phyloP scores from a whole-genome alignment of 148 eudicot species.

The Chenopodium suecicum region DNA sequence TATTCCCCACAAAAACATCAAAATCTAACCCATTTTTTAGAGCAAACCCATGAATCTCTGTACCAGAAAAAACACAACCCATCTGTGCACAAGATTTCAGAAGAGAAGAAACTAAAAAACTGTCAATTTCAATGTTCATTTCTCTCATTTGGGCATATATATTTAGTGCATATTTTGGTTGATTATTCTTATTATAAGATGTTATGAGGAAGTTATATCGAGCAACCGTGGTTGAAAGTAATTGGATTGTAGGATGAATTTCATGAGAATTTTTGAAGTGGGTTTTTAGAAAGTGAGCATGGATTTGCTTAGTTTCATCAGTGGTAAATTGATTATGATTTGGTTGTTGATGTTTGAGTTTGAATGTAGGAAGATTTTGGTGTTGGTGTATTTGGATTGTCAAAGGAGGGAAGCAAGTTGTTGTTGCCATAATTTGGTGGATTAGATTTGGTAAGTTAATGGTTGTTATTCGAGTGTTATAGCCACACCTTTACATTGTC shows the following conservation, averaged over 20 bases:
- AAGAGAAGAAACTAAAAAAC: conserved; percentile 30
- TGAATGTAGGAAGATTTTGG: conserved; percentile 10
- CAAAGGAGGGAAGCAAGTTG: conserved; percentile 16
- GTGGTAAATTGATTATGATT: conserved; percentile 22
- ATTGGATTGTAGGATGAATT: background rate
- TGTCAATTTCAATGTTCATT: conserved; percentile 23
- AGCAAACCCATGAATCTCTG: conserved; percentile 37
- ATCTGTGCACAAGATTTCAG: conserved; percentile 29
- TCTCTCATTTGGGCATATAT: conserved; percentile 27
- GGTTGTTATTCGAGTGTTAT: background rate
- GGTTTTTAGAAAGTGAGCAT: conserved; percentile 33
- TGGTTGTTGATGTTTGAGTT: conserved; percentile 2
- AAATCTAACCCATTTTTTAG: conserved; percentile 32
- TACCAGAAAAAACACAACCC: conserved; percentile 21
- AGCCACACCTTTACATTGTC: background rate
- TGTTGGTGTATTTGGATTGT: conserved; percentile 9
- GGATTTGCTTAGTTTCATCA: conserved; percentile 29
- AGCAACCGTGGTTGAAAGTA: conserved; percentile 23
- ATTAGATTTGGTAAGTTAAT: conserved; percentile 6
- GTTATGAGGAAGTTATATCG: conserved; percentile 37
- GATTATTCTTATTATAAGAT: conserved; percentile 31
- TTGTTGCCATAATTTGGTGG: conserved; percentile 22
- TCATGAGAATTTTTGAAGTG: conserved; percentile 22
- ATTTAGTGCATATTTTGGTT: conserved; percentile 22
- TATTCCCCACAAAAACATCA: conserved; percentile 38